phyloP scores from a whole-genome alignment of 306 rosid species.

The Oemleria cerasiformis region DNA sequence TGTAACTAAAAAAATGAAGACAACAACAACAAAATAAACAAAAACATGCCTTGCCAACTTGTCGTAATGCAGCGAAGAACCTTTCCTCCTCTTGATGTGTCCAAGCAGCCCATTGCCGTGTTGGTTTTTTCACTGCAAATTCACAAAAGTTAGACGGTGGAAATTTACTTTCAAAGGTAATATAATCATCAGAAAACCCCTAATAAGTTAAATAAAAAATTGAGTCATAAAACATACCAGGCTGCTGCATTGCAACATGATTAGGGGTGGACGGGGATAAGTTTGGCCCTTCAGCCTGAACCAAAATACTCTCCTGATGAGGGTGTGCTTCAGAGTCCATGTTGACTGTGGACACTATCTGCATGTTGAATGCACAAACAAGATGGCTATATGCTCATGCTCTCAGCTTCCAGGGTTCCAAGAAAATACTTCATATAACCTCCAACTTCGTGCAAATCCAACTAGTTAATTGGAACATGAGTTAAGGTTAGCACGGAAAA shows the following conservation, averaged over 20 bases:
- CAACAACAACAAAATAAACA: conserved; percentile 5
- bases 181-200: conserved; percentile 5
- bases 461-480: conserved; percentile 8
- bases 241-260: conserved; percentile 41
- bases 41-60: conserved; percentile 79
- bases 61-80: conserved; percentile 91
- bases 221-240: conserved; percentile 42
- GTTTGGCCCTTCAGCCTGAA: conserved; percentile 54
- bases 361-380: conserved; percentile 39
- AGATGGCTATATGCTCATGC: conserved; percentile 23
- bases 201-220: background rate
- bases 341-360: conserved; percentile 42
- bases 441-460: conserved; percentile 7
- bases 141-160: conserved; percentile 15
- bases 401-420: conserved; percentile 11
- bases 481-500: conserved; percentile 4
- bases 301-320: conserved; percentile 37
- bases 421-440: conserved; percentile 1
- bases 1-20: conserved; percentile 9
- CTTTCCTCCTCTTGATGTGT: conserved; percentile 98
- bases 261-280: conserved; percentile 40
- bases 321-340: conserved; percentile 40
- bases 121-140: conserved; percentile 71
- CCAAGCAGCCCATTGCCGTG: conserved; percentile 99
- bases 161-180: conserved; percentile 5